phyloP scores from a whole-genome alignment of 768 basidiomycete genomes.

The Mrakia blollopis region DNA sequence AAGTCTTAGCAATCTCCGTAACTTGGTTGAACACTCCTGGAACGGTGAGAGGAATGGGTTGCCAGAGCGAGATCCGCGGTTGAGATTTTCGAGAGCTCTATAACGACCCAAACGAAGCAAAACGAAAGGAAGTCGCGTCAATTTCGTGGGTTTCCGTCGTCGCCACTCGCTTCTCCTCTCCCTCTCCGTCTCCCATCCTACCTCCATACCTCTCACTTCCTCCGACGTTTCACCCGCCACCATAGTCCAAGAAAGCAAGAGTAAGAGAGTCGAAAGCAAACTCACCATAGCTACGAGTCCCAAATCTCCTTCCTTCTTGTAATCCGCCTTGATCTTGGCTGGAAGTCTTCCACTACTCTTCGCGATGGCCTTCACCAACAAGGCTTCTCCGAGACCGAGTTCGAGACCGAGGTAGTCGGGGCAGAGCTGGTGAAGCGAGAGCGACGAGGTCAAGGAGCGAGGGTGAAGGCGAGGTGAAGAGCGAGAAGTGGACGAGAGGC shows the following conservation, averaged over 20 bases:
- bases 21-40: slow-evolving; percentile 84
- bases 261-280: no score
- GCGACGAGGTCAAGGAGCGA: no score
- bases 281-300: slow-evolving; percentile 92
- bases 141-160: no score
- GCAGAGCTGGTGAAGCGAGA: slow-evolving; percentile 74
- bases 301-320: slow-evolving; percentile 91
- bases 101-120: neutral
- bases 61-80: slow-evolving; percentile 87
- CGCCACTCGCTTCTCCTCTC: neutral
- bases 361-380: slow-evolving; percentile 89
- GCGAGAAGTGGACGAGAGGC: no score
- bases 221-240: no score
- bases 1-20: slow-evolving; percentile 78
- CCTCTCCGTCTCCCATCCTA: neutral
- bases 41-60: slow-evolving; percentile 83
- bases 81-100: slow-evolving; percentile 87
- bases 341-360: slow-evolving; percentile 88
- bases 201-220: no score
- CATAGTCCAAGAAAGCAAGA: no score
- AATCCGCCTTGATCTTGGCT: slow-evolving; percentile 76
- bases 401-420: slow-evolving; percentile 95
- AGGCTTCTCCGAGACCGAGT: slow-evolving; percentile 89
- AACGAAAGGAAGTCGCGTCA: neutral
- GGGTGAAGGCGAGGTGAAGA: no score